These are phyloP conservation scores for Senna tora DNA, from an alignment of 306 rosid species.

Conservation along the genomic window DNA sequence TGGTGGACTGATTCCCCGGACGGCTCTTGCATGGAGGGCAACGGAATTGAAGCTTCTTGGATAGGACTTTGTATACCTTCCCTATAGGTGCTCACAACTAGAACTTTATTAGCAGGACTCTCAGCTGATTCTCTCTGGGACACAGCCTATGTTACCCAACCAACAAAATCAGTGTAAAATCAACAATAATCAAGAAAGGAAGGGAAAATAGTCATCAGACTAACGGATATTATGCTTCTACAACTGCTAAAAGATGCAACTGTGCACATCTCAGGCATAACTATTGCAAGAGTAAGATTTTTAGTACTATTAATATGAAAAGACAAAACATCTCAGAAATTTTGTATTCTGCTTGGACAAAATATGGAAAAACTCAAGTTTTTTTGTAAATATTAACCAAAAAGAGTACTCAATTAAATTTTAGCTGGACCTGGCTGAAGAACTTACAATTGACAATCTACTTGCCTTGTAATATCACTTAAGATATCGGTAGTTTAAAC, in stretches of 20 bases:
- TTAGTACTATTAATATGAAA: slow-evolving; percentile 12
- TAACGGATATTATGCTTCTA: slow-evolving; percentile 4
- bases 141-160: slow-evolving; percentile 44
- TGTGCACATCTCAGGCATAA: slow-evolving; percentile 7
- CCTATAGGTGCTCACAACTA: slow-evolving; percentile 31
- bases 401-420: neutral
- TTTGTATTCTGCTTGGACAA: slow-evolving; percentile 7
- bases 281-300: slow-evolving; percentile 24
- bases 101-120: slow-evolving; percentile 47
- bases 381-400: neutral
- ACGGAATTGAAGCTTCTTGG: slow-evolving; percentile 42
- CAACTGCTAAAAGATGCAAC: neutral
- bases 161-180: slow-evolving; percentile 43
- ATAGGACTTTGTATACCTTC: slow-evolving; percentile 38
- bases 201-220: slow-evolving; percentile 14
- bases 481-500: neutral
- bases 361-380: slow-evolving; percentile 19
- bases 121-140: slow-evolving; percentile 32
- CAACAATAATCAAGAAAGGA: slow-evolving; percentile 8
- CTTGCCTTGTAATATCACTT: neutral
- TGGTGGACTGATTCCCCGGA: slow-evolving; percentile 38
- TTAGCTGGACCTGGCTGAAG: neutral
- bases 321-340: slow-evolving; percentile 3
- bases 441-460: slow-evolving; percentile 1
- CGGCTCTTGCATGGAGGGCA: slow-evolving; percentile 39